A percentile compares a stretch with the other conserved stretches of the same genome.
Evolutionary conservation across 1,284 basidiomycete genomes (phyloP).

Genomic region (Trametes sp.): DNA sequence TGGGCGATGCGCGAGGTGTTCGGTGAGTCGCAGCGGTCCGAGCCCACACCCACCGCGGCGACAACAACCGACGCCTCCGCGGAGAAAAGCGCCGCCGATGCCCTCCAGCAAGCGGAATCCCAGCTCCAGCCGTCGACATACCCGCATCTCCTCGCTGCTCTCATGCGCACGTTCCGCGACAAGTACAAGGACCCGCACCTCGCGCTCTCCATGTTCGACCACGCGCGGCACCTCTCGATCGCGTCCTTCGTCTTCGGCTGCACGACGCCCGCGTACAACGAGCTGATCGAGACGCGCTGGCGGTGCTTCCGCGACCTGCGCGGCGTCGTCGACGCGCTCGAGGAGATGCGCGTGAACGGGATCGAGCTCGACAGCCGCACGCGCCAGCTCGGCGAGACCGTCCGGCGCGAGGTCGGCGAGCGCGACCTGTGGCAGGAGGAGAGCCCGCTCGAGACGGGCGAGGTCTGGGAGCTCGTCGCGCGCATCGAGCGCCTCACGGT

Average conservation of each 20-base stretch:
- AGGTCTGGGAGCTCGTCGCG: slow-evolving; percentile 49
- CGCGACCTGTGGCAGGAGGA: slow-evolving; percentile 60
- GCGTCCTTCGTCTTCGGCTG: slow-evolving; percentile 88
- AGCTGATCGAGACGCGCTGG: slow-evolving; percentile 84
- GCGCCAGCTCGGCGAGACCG: slow-evolving; percentile 63
- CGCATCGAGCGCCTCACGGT: slow-evolving; percentile 48
- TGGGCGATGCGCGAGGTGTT: slow-evolving; percentile 83
- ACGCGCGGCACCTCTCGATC: slow-evolving; percentile 75
- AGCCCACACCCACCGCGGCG: slow-evolving; percentile 53
- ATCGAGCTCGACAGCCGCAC: slow-evolving; percentile 72
- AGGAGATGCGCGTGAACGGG: slow-evolving; percentile 85
- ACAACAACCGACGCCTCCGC: slow-evolving; percentile 34
- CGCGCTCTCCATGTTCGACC: slow-evolving; percentile 83
- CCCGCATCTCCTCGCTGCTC: slow-evolving; percentile 73
- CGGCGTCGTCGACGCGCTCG: slow-evolving; percentile 73
- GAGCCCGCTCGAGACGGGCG: slow-evolving; percentile 49
- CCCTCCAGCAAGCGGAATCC: neutral
- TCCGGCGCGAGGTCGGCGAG: slow-evolving; percentile 70
- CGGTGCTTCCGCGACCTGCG: slow-evolving; percentile 79
- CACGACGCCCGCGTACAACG: slow-evolving; percentile 85
- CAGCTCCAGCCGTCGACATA: slow-evolving; percentile 70
- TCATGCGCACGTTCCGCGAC: slow-evolving; percentile 80
- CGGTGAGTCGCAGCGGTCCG: slow-evolving; percentile 57
- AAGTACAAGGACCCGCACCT: slow-evolving; percentile 83
- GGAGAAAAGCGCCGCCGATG: slow-evolving; percentile 30